Percentiles rank a stretch among this genome's conserved stretches.
phyloP scores from a whole-genome alignment of 2,329 filamentous ascomycete genomes.

The Taxawa tesnikishii region DNA sequence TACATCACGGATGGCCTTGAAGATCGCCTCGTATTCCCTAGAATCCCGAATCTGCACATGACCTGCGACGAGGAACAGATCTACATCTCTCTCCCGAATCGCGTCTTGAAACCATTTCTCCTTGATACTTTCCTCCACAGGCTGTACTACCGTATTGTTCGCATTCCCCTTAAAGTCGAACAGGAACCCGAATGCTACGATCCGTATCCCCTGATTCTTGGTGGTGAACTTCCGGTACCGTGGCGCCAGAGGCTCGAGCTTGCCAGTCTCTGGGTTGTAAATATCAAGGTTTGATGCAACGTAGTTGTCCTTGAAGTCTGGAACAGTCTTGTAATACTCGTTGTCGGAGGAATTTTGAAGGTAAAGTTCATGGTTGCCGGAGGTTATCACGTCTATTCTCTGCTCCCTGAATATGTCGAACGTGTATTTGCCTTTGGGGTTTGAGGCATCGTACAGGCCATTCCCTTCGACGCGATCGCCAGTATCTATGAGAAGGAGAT shows the following conservation, averaged over 20 bases:
- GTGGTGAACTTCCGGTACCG: slow-evolving; percentile 85
- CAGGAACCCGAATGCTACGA: slow-evolving; percentile 85
- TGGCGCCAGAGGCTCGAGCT: slow-evolving; percentile 63
- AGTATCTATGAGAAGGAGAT: slow-evolving; percentile 88
- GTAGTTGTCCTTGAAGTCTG: slow-evolving; percentile 69
- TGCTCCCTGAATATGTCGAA: slow-evolving; percentile 80
- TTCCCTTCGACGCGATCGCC: slow-evolving; percentile 91
- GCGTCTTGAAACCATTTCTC: slow-evolving; percentile 83
- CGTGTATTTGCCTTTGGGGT: slow-evolving; percentile 77
- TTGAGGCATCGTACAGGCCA: slow-evolving; percentile 81
- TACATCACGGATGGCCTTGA: slow-evolving; percentile 60
- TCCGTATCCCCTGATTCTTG: slow-evolving; percentile 70
- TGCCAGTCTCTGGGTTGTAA: slow-evolving; percentile 56
- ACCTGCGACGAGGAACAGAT: slow-evolving; percentile 76
- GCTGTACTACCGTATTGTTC: slow-evolving; percentile 78
- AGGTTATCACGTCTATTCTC: slow-evolving; percentile 69
- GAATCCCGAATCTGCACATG: slow-evolving; percentile 70
- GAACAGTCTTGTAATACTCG: slow-evolving; percentile 70
- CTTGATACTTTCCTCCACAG: slow-evolving; percentile 66
- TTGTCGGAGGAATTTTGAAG: slow-evolving; percentile 61
- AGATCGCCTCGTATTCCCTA: slow-evolving; percentile 65
- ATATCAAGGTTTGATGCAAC: slow-evolving; percentile 91
- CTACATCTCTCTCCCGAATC: slow-evolving; percentile 64
- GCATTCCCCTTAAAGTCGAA: slow-evolving; percentile 88
- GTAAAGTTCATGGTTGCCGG: slow-evolving; percentile 94